These are phyloP conservation scores for Starmerella bombi DNA, from an alignment of 805 yeast genomes.

Conservation along the genomic window DNA sequence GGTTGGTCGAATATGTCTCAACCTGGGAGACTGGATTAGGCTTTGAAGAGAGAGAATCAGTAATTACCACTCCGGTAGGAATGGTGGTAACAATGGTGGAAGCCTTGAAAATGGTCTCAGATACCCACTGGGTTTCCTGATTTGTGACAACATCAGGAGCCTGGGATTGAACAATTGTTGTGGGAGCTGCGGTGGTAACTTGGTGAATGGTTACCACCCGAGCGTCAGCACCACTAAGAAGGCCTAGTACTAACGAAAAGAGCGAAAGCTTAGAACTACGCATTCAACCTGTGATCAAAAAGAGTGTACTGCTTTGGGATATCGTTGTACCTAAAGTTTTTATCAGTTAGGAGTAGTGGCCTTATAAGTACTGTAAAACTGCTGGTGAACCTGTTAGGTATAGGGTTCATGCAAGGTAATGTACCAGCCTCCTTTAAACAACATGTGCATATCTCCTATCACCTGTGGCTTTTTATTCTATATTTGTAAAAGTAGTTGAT, in stretches of 20 bases:
- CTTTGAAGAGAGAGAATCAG: conserved; percentile 25
- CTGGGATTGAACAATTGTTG: conserved; percentile 9
- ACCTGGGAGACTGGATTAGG: conserved; percentile 27
- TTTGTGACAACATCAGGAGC: conserved; percentile 16
- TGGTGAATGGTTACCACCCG: conserved; percentile 17
- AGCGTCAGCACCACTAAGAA: conserved; percentile 4
- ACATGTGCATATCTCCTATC: too few relatives aligned
- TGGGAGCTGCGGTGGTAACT: conserved; percentile 16
- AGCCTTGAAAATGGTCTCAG: conserved; percentile 25
- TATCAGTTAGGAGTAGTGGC: too few relatives aligned
- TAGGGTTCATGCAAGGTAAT: too few relatives aligned
- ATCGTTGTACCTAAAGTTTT: too few relatives aligned
- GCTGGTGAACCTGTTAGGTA: too few relatives aligned
- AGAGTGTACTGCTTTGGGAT: neutral
- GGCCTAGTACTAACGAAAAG: neutral
- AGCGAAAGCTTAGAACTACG: neutral
- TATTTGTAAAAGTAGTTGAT: too few relatives aligned
- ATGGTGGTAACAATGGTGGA: conserved; percentile 25
- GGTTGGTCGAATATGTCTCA: conserved; percentile 24
- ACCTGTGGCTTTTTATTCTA: too few relatives aligned
- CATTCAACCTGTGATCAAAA: too few relatives aligned
- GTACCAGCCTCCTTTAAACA: too few relatives aligned
- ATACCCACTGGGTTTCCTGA: conserved; percentile 12
- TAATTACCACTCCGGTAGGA: conserved; percentile 24
- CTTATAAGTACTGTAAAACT: too few relatives aligned